phyloP scores from a whole-genome alignment of 768 basidiomycete genomes.

The Suillus cothurnatus region DNA sequence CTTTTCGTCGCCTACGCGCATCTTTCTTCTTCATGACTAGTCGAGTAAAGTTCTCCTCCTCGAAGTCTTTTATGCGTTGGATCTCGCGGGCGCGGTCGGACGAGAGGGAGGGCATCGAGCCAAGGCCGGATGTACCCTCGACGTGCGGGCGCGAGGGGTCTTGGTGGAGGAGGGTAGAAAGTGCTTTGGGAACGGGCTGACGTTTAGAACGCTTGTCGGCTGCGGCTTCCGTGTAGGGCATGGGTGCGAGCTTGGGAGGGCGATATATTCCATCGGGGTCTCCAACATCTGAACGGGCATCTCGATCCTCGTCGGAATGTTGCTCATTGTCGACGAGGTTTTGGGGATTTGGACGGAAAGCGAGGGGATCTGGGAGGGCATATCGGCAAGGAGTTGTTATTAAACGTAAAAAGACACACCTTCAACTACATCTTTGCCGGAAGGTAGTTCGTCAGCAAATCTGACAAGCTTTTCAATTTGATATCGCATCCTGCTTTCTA shows the following conservation, averaged over 20 bases:
- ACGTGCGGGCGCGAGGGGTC: slow-evolving; percentile 64
- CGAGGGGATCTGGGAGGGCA: slow-evolving; percentile 71
- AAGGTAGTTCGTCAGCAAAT: slow-evolving; percentile 62
- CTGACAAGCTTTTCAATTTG: slow-evolving; percentile 94
- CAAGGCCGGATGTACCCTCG: slow-evolving; percentile 75
- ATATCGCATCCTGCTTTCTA: slow-evolving; percentile 89
- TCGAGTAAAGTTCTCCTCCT: slow-evolving; percentile 94
- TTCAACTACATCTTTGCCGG: slow-evolving; percentile 47
- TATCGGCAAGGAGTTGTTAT: slow-evolving; percentile 2
- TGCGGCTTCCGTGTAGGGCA: slow-evolving; percentile 74
- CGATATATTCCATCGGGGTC: slow-evolving; percentile 63
- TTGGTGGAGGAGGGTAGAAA: slow-evolving; percentile 52
- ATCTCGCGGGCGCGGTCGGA: slow-evolving; percentile 77
- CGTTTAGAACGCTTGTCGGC: slow-evolving; percentile 47
- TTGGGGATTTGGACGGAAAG: slow-evolving; percentile 88
- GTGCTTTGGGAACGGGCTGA: slow-evolving; percentile 65
- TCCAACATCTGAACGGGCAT: slow-evolving; percentile 15
- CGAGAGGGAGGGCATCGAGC: slow-evolving; percentile 55
- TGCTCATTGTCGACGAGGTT: slow-evolving; percentile 57
- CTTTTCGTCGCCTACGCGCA: slow-evolving; percentile 63
- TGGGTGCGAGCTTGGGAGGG: slow-evolving; percentile 86
- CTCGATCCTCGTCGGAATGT: slow-evolving; percentile 32
- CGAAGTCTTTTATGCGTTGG: slow-evolving; percentile 81
- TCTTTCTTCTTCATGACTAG: slow-evolving; percentile 91
- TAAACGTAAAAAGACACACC: slow-evolving; percentile 45